Conservation (phyloP, 495 filamentous ascomycete species). For the Trypethelium eluteriae region DNA sequence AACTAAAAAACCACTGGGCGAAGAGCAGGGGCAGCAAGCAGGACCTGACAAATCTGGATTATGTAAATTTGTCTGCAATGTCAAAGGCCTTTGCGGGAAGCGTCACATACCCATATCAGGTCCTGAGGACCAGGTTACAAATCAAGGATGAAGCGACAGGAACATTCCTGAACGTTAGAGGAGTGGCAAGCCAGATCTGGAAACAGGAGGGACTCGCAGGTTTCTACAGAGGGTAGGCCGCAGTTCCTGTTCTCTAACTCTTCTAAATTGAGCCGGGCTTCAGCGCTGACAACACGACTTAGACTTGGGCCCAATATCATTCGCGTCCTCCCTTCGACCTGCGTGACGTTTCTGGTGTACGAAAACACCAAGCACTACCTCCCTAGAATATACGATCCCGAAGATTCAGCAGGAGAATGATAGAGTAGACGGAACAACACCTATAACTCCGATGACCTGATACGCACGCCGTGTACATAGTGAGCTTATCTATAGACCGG, state of each 20-base stretch:
- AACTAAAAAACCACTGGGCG: constrained; percentile 58
- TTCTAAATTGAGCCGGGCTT: neutral
- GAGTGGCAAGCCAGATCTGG: constrained; percentile 69
- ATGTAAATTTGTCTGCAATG: constrained; percentile 65
- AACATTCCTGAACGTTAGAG: constrained; percentile 59
- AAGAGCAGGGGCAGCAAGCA: constrained; percentile 28
- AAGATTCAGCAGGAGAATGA: neutral
- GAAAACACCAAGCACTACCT: constrained; percentile 78
- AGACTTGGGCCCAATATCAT: constrained; percentile 73
- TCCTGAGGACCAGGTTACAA: constrained; percentile 79
- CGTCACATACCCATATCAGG: constrained; percentile 89
- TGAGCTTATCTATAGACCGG: constrained; percentile 3
- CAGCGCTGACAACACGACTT: neutral
- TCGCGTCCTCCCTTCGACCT: constrained; percentile 85
- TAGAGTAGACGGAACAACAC: constrained; percentile 1
- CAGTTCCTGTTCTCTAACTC: neutral
- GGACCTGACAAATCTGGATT: constrained; percentile 63
- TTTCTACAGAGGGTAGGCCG: constrained; percentile 72
- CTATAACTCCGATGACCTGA: neutral
- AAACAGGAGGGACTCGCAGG: constrained; percentile 67
- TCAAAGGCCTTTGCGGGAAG: constrained; percentile 81
- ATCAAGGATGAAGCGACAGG: constrained; percentile 64
- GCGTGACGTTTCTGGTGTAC: constrained; percentile 97
- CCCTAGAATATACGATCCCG: constrained; percentile 32
- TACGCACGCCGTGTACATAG: neutral